phyloP scores from a whole-genome alignment of 2,329 filamentous ascomycete genomes.

The Ophiostoma sp. region DNA sequence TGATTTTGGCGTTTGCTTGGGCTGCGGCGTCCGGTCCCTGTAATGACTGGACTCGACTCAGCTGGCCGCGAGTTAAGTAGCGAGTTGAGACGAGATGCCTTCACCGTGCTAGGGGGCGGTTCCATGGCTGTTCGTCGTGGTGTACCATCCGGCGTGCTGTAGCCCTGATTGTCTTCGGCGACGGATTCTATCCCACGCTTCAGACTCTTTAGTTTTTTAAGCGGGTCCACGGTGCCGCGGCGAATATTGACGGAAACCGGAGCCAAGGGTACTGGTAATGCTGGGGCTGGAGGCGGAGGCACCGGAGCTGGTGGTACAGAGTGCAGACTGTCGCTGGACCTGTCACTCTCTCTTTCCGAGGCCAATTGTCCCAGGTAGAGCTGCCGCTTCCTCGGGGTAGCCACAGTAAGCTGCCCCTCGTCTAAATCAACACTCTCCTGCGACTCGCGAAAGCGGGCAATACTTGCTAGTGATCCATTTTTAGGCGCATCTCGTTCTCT shows the following conservation, averaged over 20 bases:
- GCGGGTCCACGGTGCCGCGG: background rate
- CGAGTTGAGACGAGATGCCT: slow-evolving; percentile 19
- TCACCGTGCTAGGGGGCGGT: background rate
- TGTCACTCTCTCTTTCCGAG: background rate
- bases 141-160: background rate
- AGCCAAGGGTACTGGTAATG: slow-evolving; percentile 9
- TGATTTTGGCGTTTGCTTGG: background rate
- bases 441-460: slow-evolving; percentile 27
- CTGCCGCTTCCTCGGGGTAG: slow-evolving; percentile 40
- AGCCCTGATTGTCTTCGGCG: slow-evolving; percentile 15
- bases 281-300: background rate
- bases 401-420: slow-evolving; percentile 39
- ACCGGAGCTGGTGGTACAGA: background rate
- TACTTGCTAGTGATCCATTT: background rate
- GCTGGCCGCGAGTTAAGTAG: slow-evolving; percentile 23
- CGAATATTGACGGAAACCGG: slow-evolving; percentile 22
- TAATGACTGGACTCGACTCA: slow-evolving; percentile 21
- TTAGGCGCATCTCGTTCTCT: background rate
- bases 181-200: slow-evolving; percentile 23
- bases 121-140: slow-evolving; percentile 1
- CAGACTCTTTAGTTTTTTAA: background rate
- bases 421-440: slow-evolving; percentile 59
- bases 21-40: background rate
- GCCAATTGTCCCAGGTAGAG: slow-evolving; percentile 11
- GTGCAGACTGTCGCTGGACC: background rate